Evolutionary conservation across 768 basidiomycete genomes (phyloP).

Genomic region (Amanita inopinata): DNA sequence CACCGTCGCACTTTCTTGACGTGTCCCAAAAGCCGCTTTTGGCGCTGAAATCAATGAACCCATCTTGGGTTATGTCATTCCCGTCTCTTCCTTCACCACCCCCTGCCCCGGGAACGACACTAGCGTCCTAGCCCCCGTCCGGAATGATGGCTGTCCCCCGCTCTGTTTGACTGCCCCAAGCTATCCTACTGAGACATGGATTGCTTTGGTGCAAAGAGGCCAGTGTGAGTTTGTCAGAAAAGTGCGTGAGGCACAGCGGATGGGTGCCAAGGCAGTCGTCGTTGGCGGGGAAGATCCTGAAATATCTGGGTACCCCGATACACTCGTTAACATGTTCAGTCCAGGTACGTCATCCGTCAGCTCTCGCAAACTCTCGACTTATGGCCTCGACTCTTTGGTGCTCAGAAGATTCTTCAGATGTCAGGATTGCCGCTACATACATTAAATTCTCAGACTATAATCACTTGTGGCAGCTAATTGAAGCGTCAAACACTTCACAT

Average conservation of each 20-base stretch:
- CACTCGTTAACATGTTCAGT: constrained; percentile 86
- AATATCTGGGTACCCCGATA: constrained; percentile 57
- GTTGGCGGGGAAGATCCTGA: constrained; percentile 78
- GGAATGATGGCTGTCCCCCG: constrained; percentile 58
- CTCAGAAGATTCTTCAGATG: constrained; percentile 76
- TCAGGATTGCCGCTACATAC: constrained; percentile 78
- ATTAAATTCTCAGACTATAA: constrained; percentile 79
- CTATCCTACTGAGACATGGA: constrained; percentile 69
- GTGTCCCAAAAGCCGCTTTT: constrained; percentile 48
- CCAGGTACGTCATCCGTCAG: constrained; percentile 45
- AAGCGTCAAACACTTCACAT: constrained; percentile 69
- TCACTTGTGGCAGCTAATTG: constrained; percentile 58
- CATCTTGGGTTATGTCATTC: constrained; percentile 64
- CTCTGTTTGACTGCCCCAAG: constrained; percentile 50
- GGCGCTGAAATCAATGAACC: constrained; percentile 62
- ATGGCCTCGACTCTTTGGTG: constrained; percentile 8
- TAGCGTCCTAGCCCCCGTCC: constrained; percentile 12
- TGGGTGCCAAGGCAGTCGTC: constrained; percentile 85
- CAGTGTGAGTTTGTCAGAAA: constrained; percentile 89
- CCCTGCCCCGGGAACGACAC: constrained; percentile 34
- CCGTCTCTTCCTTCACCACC: constrained; percentile 52
- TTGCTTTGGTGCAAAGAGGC: constrained; percentile 86
- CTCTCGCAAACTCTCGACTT: too few species aligned
- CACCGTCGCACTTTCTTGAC: background rate
- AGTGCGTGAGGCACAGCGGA: constrained; percentile 57